A percentile compares a stretch with the other conserved stretches of the same genome.
Conservation (phyloP, 2,329 filamentous ascomycete species). For the Botrytis fabae region DNA sequence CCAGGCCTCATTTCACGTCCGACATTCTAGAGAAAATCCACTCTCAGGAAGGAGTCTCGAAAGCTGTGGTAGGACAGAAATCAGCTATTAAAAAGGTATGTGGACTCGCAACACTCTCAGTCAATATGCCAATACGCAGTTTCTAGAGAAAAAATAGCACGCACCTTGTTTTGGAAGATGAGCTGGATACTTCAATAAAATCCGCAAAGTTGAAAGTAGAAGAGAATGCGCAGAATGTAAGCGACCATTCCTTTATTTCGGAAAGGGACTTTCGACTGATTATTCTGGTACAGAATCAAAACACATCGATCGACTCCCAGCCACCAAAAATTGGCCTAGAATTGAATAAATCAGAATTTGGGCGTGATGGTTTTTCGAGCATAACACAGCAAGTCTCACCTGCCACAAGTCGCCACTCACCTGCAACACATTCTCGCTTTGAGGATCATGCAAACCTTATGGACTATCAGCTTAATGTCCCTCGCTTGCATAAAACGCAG, state of each 20-base stretch:
- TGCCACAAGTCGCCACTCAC: not conserved
- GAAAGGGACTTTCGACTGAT: not conserved
- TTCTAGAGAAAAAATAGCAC: not conserved
- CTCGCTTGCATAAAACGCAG: not conserved
- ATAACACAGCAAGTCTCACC: not conserved
- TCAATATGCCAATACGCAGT: not conserved
- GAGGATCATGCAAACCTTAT: not conserved
- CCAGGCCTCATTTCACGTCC: not conserved
- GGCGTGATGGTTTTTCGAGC: not conserved
- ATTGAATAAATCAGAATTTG: not conserved
- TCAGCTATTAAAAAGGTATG: not conserved
- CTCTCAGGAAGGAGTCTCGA: not conserved
- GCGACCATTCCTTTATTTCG: not conserved
- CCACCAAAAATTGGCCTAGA: not conserved
- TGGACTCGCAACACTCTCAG: not conserved
- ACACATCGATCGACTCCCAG: not conserved
- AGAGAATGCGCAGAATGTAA: not conserved
- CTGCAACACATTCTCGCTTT: not conserved
- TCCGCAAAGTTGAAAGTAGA: not conserved
- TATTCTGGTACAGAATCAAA: not conserved
- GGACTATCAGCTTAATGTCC: not conserved
- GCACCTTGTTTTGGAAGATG: not conserved
- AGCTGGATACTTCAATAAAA: not conserved
- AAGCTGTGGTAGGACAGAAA: not conserved
- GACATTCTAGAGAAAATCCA: not conserved